Evolutionary conservation across 176 grass and related monocot species (phyloP).

Genomic region (Poa pratensis): DNA sequence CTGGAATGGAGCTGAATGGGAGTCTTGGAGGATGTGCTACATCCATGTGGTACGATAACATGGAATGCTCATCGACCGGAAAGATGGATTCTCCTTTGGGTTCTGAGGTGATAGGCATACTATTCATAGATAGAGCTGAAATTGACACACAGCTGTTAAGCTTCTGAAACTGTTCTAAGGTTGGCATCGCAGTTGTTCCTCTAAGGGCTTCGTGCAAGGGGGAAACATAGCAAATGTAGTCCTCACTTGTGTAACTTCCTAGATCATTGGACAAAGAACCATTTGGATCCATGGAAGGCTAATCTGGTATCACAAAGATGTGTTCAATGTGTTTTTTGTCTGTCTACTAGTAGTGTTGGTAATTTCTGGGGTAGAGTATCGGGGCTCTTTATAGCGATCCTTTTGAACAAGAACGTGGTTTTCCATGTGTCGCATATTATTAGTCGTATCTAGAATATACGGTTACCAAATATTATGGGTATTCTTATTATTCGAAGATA

Average conservation of each 20-base stretch:
- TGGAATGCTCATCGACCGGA: not conserved
- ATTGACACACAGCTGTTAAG: not conserved
- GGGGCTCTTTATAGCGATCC: not conserved
- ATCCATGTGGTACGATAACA: not conserved
- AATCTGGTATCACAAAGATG: not conserved
- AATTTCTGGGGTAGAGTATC: not conserved
- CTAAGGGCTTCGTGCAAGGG: conserved; percentile 9
- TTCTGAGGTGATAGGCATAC: not conserved
- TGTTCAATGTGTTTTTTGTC: not conserved
- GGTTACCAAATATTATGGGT: not conserved
- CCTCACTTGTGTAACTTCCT: not conserved
- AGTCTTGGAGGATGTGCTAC: not conserved
- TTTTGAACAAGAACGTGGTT: not conserved
- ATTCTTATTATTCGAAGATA: not conserved
- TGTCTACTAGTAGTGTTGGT: not conserved
- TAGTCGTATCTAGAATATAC: not conserved
- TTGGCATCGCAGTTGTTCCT: not conserved
- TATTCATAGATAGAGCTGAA: not conserved
- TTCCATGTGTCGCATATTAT: not conserved
- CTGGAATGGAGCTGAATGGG: not conserved
- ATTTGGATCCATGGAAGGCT: conserved; percentile 4
- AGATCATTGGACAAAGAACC: not conserved
- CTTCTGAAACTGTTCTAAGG: conserved; percentile 2
- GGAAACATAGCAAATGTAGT: not conserved
- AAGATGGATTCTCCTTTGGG: not conserved